Evolutionary conservation across 1,284 basidiomycete species (phyloP), one percentile per base, ranked within the genome.

Genomic region (Ustilago lituana): DNA sequence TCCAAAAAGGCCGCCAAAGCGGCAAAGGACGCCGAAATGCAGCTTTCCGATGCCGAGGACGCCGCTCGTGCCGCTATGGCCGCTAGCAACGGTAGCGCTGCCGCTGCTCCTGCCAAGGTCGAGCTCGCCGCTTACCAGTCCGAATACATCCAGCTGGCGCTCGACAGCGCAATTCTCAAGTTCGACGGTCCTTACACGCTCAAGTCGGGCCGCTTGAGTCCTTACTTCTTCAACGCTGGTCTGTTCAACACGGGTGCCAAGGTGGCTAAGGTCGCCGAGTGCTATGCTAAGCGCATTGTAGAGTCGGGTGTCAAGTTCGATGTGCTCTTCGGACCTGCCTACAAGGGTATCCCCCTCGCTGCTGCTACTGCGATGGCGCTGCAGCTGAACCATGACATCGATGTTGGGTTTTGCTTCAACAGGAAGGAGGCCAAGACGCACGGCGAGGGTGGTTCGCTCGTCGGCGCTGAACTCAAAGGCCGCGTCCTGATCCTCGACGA

Each of bases 151-250:
- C 69, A 72, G 23, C 68, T 77, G 1, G 66, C 78, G 7, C 74
- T 81, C 51, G 54, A 75, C 37, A 69, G 65, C 36, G 41, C 69
- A 10, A 78, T 81, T 38, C 68, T 82, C 32, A 72, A 69, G 19
- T 82, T 82, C 39, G 74, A 76, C n/a, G 79, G 80, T 0, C 80
- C 80, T 9, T 82, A 76, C 43, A 80, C 74, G 32, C 68, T 82
- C 37, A 98, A 98, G 86, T 94, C 92, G 31, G 95, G 95, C 70
- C 89, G 95, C 33, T 84, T 87, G 56, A 96, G 94, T 12, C 95
- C 95, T 1, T 98, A 98, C 85, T 98, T 98, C 83, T 94, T 97
- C 87, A 97, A 98, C 82, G 92, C 93, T 1, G 92, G 93, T 9
- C 86, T 98, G 68, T 93, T 90, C 83, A 77, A 77, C 55, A 89